Conservation (phyloP, 1,284 basidiomycete species). For the Trichosporon asahii region DNA sequence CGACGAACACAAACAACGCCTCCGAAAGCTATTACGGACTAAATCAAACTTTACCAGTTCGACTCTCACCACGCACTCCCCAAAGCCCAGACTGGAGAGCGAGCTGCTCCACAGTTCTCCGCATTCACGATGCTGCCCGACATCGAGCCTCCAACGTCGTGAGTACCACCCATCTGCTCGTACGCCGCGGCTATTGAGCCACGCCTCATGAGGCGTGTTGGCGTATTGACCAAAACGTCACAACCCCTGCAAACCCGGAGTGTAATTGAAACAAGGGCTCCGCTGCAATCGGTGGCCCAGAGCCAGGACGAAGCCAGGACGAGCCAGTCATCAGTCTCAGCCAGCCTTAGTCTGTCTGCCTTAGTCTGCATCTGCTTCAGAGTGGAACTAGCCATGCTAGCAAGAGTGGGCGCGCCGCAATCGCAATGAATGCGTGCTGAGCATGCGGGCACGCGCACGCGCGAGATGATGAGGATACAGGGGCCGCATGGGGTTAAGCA, state of each 20-base stretch:
- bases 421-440: too few relatives aligned
- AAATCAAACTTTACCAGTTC: neutral
- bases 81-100: neutral
- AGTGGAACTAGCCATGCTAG: neutral
- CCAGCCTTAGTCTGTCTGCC: neutral
- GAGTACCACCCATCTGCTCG: neutral
- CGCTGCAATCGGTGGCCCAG: neutral
- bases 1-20: neutral
- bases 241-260: neutral
- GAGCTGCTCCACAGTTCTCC: neutral
- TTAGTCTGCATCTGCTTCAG: neutral
- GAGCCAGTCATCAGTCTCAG: neutral
- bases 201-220: neutral
- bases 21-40: neutral
- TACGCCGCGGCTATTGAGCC: neutral
- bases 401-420: too few relatives aligned
- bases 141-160: neutral
- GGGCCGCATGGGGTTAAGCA: neutral
- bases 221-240: neutral
- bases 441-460: too few relatives aligned
- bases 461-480: neutral
- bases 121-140: neutral
- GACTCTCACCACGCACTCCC: neutral
- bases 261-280: conserved; percentile 2
- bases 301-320: too few relatives aligned